These are phyloP conservation scores for Musa beccarii DNA, from an alignment of 176 grass and related monocot species.

Conservation along the genomic window DNA sequence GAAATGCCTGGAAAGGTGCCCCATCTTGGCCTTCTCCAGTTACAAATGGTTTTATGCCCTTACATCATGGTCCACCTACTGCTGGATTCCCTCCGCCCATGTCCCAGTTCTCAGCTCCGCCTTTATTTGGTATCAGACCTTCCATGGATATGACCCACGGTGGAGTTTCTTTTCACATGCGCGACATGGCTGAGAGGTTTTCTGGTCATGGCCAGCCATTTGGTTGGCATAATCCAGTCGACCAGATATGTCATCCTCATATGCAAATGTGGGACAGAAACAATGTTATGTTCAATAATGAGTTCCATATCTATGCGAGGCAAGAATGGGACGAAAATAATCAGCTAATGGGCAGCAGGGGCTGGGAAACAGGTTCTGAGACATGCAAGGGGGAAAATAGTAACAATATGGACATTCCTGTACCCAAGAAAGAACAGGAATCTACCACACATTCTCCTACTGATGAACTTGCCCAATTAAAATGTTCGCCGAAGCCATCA, in stretches of 20 bases:
- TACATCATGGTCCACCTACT: conserved; percentile 52
- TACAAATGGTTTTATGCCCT: conserved; percentile 73
- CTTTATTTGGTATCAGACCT: conserved; percentile 75
- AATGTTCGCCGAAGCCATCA: conserved; percentile 25
- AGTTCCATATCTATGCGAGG: conserved; percentile 50
- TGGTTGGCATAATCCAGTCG: conserved; percentile 78
- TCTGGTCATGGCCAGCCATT: conserved; percentile 53
- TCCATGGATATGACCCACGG: conserved; percentile 56
- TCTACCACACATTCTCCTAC: conserved; percentile 27
- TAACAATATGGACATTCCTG: conserved; percentile 36
- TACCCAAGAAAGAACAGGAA: conserved; percentile 45
- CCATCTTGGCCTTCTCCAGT: conserved; percentile 65
- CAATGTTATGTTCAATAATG: conserved; percentile 43
- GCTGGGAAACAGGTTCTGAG: conserved; percentile 50
- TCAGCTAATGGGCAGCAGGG: conserved; percentile 31
- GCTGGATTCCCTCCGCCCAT: conserved; percentile 65
- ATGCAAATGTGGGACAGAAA: conserved; percentile 64
- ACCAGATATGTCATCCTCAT: conserved; percentile 64
- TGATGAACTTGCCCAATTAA: conserved; percentile 29
- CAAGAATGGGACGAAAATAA: conserved; percentile 82
- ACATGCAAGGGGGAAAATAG: conserved; percentile 48
- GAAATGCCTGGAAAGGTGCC: conserved; percentile 67
- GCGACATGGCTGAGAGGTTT: conserved; percentile 79
- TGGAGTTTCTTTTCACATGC: conserved; percentile 77
- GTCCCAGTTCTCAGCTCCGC: conserved; percentile 56